phyloP scores from a whole-genome alignment of 2,329 filamentous ascomycete genomes.

The Akanthomyces uredinophilus region DNA sequence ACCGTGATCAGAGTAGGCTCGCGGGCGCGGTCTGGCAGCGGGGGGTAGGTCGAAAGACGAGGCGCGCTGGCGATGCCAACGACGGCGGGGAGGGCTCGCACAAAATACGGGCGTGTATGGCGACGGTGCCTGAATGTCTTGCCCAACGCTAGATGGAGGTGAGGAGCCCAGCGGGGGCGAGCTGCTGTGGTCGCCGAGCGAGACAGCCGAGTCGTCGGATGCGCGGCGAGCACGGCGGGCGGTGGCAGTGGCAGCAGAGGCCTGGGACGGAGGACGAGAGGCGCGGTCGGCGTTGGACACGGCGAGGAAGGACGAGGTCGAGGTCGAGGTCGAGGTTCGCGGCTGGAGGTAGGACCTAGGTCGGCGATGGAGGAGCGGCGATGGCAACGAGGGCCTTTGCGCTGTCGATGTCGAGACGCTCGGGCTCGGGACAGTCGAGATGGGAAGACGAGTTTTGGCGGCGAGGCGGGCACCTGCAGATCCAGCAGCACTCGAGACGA shows the following conservation, averaged over 20 bases:
- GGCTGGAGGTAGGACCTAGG: conserved; percentile 16
- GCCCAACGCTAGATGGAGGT: conserved; percentile 4
- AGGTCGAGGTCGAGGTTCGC: too few species aligned
- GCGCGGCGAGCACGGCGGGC: neutral
- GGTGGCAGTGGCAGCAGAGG: neutral
- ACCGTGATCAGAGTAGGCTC: conserved; percentile 15
- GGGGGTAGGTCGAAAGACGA: conserved; percentile 4
- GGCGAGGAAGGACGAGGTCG: conserved; percentile 11
- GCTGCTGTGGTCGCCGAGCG: conserved; percentile 1
- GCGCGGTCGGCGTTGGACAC: conserved; percentile 5
- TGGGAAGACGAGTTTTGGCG: conserved; percentile 13
- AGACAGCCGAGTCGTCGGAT: conserved; percentile 7
- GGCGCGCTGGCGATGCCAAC: neutral
- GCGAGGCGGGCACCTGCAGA: neutral
- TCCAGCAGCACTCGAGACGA: neutral
- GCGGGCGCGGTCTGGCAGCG: neutral
- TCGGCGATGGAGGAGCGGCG: conserved; percentile 10
- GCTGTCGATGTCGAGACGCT: neutral
- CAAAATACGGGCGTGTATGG: neutral
- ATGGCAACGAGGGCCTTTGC: neutral
- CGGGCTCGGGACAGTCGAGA: neutral
- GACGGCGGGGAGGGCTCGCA: neutral
- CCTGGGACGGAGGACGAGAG: neutral
- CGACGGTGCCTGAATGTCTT: neutral
- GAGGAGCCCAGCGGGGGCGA: conserved; percentile 5